Evolutionary conservation across 768 basidiomycete genomes (phyloP).

Genomic region (Lyophyllum atratum): DNA sequence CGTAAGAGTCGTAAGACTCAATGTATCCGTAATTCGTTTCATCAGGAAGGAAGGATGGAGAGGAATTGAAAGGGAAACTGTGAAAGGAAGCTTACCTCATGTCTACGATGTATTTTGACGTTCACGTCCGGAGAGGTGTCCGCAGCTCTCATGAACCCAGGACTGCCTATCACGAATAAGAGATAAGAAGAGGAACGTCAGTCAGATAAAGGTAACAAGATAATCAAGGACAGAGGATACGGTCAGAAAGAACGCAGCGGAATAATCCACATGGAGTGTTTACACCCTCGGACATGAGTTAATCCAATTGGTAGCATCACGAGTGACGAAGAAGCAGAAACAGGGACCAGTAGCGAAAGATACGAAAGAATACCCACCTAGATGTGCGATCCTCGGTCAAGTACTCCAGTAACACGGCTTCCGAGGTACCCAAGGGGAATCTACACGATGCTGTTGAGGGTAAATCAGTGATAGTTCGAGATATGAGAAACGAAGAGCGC

Average conservation of each 20-base stretch:
- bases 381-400: not conserved
- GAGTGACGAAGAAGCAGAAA: not conserved
- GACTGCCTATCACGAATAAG: not conserved
- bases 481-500: not conserved
- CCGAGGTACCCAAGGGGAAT: not conserved
- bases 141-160: no score
- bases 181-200: not conserved
- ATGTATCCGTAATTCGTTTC: constrained; percentile 20
- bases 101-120: not conserved
- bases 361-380: not conserved
- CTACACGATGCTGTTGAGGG: not conserved
- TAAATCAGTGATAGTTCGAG: constrained; percentile 3
- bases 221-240: not conserved
- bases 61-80: not conserved
- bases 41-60: constrained; percentile 7
- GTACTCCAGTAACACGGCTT: not conserved
- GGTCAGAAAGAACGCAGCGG: constrained; percentile 65
- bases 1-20: constrained; percentile 17
- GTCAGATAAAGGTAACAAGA: constrained; percentile 16
- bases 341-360: not conserved
- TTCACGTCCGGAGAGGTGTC: no score
- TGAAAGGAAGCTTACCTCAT: constrained; percentile 1
- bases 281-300: constrained; percentile 23
- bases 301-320: constrained; percentile 20
- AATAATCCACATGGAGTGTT: constrained; percentile 45